Percentiles rank a stretch among this genome's conserved stretches.
Evolutionary conservation across 352 stramenopile species (phyloP).

Genomic region (Pythium pyrilobum): DNA sequence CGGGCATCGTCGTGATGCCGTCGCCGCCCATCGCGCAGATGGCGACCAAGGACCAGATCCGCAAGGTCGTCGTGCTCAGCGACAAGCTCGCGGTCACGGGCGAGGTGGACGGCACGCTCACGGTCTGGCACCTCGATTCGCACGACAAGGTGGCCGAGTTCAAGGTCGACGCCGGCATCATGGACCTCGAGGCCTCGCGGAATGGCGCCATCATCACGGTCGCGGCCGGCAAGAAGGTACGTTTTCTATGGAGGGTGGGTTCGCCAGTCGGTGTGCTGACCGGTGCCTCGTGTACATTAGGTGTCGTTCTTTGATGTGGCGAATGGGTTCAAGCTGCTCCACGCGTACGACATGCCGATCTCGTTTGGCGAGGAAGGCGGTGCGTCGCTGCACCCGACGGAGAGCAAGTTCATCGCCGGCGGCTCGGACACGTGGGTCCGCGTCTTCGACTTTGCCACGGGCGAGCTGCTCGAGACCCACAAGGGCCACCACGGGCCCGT

Average conservation of each 20-base stretch:
- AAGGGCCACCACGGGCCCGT: conserved; percentile 98
- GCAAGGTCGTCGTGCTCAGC: conserved; percentile 68
- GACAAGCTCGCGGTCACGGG: conserved; percentile 51
- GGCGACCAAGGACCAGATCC: conserved; percentile 60
- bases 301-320: conserved; percentile 93
- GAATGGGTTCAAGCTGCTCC: conserved; percentile 53
- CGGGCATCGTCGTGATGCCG: conserved; percentile 51
- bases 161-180: conserved; percentile 66
- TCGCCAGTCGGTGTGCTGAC: neutral
- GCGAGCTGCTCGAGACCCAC: conserved; percentile 92
- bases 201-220: conserved; percentile 82
- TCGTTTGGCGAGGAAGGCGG: conserved; percentile 91
- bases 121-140: conserved; percentile 61
- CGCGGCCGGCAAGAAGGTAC: conserved; percentile 85
- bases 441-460: conserved; percentile 92
- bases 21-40: conserved; percentile 49
- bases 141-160: conserved; percentile 41
- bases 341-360: conserved; percentile 80
- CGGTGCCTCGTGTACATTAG: conserved; percentile 18
- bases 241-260: neutral
- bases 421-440: conserved; percentile 96
- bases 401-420: conserved; percentile 87
- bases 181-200: conserved; percentile 81
- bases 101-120: conserved; percentile 68
- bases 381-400: conserved; percentile 80